phyloP scores from a whole-genome alignment of 169 alveolate genomes.

The Cryptosporidium ryanae region DNA sequence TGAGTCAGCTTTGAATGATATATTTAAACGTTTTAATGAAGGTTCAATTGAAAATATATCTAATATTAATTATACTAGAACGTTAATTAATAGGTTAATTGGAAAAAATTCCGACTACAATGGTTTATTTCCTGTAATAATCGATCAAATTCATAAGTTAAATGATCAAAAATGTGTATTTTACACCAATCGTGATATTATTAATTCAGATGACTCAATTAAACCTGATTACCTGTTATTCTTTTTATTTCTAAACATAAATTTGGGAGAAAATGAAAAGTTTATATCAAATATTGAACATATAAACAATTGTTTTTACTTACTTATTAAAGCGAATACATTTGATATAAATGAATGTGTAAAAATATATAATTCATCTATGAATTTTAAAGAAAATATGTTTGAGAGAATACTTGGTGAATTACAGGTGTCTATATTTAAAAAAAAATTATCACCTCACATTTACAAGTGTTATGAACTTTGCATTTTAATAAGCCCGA shows the following conservation, averaged over 20 bases:
- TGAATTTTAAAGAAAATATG: slow-evolving; percentile 22
- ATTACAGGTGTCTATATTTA: not conserved
- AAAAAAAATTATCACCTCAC: not conserved
- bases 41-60: not conserved
- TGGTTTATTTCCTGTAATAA: slow-evolving; percentile 1
- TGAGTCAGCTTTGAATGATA: slow-evolving; percentile 3
- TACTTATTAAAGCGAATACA: slow-evolving; percentile 22
- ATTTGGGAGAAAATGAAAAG: not conserved
- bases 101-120: not conserved
- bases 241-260: slow-evolving; percentile 13
- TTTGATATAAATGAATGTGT: slow-evolving; percentile 41
- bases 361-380: not conserved
- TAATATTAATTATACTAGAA: too few relatives aligned
- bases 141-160: slow-evolving; percentile 11
- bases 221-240: slow-evolving; percentile 22
- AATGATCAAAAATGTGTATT: slow-evolving; percentile 1
- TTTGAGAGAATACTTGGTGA: slow-evolving; percentile 3
- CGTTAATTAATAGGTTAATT: not conserved
- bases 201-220: too few relatives aligned
- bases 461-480: slow-evolving; percentile 38
- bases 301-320: slow-evolving; percentile 43
- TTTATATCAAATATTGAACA: slow-evolving; percentile 1
- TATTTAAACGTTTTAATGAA: not conserved
- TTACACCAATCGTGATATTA: too few relatives aligned
- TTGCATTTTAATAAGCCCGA: slow-evolving; percentile 31